Evolutionary conservation across 2,329 filamentous ascomycete genomes (phyloP).

Genomic region (Fonsecaea pedrosoi): DNA sequence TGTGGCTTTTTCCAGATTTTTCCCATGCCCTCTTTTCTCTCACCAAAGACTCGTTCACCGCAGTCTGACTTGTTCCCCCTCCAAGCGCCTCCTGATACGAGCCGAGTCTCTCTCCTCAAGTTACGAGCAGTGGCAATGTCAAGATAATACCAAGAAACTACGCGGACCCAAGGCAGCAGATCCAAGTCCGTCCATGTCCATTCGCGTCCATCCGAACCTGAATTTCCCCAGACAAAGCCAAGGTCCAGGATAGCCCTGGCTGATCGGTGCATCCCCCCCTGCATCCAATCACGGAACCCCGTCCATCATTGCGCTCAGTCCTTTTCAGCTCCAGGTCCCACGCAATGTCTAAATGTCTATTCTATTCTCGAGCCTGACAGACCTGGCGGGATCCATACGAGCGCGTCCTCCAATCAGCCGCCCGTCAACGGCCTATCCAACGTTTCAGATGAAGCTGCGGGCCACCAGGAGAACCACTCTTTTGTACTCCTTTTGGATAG

Average conservation of each 20-base stretch:
- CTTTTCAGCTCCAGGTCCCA: conserved; percentile 5
- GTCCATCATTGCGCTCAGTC: conserved; percentile 17
- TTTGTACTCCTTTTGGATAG: conserved; percentile 23
- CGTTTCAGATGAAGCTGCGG: conserved; percentile 32
- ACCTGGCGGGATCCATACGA: conserved; percentile 20
- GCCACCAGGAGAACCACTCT: conserved; percentile 8
- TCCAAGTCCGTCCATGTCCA: background rate
- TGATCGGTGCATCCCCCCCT: conserved; percentile 5
- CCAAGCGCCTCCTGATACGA: background rate
- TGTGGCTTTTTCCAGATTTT: background rate
- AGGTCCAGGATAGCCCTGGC: conserved; percentile 12
- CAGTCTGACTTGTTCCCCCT: background rate
- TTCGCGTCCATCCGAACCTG: conserved; percentile 5
- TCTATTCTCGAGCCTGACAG: conserved; percentile 35
- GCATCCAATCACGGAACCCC: conserved; percentile 30
- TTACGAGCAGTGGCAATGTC: background rate
- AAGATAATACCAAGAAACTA: background rate
- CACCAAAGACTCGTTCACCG: background rate
- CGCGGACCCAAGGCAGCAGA: background rate
- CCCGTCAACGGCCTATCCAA: conserved; percentile 11
- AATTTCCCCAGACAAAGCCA: conserved; percentile 6
- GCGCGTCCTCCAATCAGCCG: conserved; percentile 25
- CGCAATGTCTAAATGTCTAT: conserved; percentile 1
- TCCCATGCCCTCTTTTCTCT: background rate
- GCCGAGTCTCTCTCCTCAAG: background rate